A percentile compares a stretch with the other conserved stretches of the same genome.
Conservation (phyloP, 2,329 filamentous ascomycete species). For the Cercospora sesami region DNA sequence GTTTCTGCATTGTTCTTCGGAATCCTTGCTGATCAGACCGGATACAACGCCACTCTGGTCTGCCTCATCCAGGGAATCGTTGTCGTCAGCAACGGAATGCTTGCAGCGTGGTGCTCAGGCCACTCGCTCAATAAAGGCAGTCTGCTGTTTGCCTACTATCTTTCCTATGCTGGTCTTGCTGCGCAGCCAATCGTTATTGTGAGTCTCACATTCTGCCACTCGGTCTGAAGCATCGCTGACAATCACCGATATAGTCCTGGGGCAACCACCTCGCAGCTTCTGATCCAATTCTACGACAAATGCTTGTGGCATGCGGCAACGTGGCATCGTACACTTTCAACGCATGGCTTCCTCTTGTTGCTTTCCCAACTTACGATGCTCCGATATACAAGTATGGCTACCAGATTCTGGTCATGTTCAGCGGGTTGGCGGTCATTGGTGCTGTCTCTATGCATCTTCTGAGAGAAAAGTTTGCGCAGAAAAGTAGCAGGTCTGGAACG, state of each 20-base stretch:
- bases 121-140: conserved; percentile 7
- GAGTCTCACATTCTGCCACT: neutral
- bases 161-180: conserved; percentile 14
- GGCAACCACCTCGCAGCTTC: conserved; percentile 15
- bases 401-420: conserved; percentile 23
- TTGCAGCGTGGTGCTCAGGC: conserved; percentile 18
- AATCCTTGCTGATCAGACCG: conserved; percentile 17
- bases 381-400: conserved; percentile 24
- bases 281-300: conserved; percentile 22
- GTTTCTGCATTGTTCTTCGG: conserved; percentile 17
- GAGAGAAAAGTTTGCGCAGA: conserved; percentile 9
- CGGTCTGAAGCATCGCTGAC: neutral
- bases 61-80: conserved; percentile 10
- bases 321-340: conserved; percentile 21
- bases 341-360: conserved; percentile 20
- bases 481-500: neutral
- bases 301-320: conserved; percentile 22
- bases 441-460: conserved; percentile 2
- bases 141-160: conserved; percentile 16
- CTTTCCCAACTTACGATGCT: conserved; percentile 26
- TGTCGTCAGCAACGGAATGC: conserved; percentile 17
- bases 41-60: conserved; percentile 15
- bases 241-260: conserved; percentile 6
- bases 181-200: conserved; percentile 20
- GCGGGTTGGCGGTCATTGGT: conserved; percentile 18